Evolutionary conservation across 169 alveolate species (phyloP), one percentile per base, ranked within the genome.

Genomic region (Cyclospora cayetanensis): DNA sequence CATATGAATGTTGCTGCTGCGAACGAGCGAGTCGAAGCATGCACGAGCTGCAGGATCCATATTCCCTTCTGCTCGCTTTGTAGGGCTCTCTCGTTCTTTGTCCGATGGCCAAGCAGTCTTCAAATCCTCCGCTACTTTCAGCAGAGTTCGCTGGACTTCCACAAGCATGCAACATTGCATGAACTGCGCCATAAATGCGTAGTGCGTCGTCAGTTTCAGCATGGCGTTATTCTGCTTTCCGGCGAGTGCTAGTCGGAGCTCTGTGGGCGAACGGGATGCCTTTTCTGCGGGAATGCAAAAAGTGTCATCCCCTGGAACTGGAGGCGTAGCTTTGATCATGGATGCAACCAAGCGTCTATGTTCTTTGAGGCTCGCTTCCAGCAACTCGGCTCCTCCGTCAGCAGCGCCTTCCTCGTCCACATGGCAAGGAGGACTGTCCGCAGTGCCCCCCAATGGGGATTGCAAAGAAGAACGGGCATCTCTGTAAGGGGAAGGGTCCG

Each of bases 121-220:
- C 41, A 80, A 80, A 9, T 80, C 76, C 74, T 80, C 89, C 5
- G 89, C 89, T 22, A 80, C 55, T 53, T 83, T 60, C 52, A 89
- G 50, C 20, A 89, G 68, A 41, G 90, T 60, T 55, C 85, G 89
- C 60, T 89, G 93, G 29, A 89, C 90, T 74, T 89, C 93, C 63
- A 89, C 76, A 12, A 89, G 90, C 93, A 89, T 89, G 63, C 82
- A 50, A 25, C 93, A 89, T 77, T 89, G 93, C 93, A 89, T 89
- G 90, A 89, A 89, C 90, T 89, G 93, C 31, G 93, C 88, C 93
- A 89, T 89, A 60, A 89, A 89, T 35, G 89, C 55, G 63, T 89
- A 89, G 72, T 89, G 93, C 43, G 93, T 55, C 3, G 89, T 53
- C 12, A 89, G 83, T 55, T 55, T 82, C 66, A 89, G 90, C 66